Percentiles rank a stretch among this genome's conserved stretches.
Conservation (phyloP, 2,329 filamentous ascomycete genomes). For the Cephalotrichum gorgonifer region DNA sequence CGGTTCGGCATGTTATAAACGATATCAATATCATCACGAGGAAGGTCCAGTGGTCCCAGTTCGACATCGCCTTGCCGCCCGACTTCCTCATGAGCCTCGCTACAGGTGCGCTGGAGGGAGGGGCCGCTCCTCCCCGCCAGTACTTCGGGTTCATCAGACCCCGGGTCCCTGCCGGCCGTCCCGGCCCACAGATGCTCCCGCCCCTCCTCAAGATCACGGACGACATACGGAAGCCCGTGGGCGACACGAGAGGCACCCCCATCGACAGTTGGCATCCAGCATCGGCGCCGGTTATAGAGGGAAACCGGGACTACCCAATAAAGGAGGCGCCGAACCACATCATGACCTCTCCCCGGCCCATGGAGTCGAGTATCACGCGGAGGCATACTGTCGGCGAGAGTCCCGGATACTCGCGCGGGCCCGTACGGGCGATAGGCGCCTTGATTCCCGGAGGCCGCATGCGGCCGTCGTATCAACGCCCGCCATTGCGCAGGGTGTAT, state of each 20-base stretch:
- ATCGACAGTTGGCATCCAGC: slow-evolving; percentile 7
- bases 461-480: slow-evolving; percentile 36
- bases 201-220: slow-evolving; percentile 5
- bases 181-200: slow-evolving; percentile 1
- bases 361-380: slow-evolving; percentile 19
- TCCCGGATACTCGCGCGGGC: slow-evolving; percentile 26
- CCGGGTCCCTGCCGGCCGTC: slow-evolving; percentile 1
- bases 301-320: slow-evolving; percentile 2
- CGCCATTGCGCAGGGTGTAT: slow-evolving; percentile 59
- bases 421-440: slow-evolving; percentile 25
- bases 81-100: slow-evolving; percentile 42
- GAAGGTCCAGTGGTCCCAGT: slow-evolving; percentile 34
- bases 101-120: slow-evolving; percentile 16
- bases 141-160: slow-evolving; percentile 4
- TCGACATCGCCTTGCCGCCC: slow-evolving; percentile 32
- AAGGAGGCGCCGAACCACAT: slow-evolving; percentile 7
- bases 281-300: slow-evolving; percentile 5
- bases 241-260: slow-evolving; percentile 1
- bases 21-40: slow-evolving; percentile 34
- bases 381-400: slow-evolving; percentile 37
- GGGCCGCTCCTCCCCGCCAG: neutral
- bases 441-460: slow-evolving; percentile 28
- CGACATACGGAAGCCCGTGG: slow-evolving; percentile 3
- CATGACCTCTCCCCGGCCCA: slow-evolving; percentile 19
- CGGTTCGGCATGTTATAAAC: slow-evolving; percentile 32